These are phyloP conservation scores for Magnusiomyces suaveolens DNA, from an alignment of 1,139 yeast species.

Conservation along the genomic window DNA sequence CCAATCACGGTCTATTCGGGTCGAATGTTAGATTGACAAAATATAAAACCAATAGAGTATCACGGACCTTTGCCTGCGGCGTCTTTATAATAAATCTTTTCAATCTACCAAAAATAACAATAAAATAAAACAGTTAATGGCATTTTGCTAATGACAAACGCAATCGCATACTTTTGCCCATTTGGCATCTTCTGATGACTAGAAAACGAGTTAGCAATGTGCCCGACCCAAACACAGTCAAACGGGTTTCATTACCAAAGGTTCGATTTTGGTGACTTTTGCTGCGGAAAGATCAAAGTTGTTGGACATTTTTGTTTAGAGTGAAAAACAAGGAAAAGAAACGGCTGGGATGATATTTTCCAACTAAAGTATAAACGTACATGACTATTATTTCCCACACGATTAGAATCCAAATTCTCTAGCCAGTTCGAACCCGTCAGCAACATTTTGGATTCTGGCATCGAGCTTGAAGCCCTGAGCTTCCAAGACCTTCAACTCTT, in stretches of 20 bases:
- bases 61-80: conserved; percentile 23
- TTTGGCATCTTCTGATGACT: conserved; percentile 37
- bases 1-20: conserved; percentile 66
- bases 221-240: too few relatives aligned
- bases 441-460: conserved; percentile 78
- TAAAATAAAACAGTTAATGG: background rate
- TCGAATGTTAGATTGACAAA: too few relatives aligned
- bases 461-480: conserved; percentile 67
- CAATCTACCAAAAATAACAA: too few relatives aligned
- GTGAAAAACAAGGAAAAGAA: background rate
- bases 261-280: conserved; percentile 27
- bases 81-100: conserved; percentile 50
- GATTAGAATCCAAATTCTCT: conserved; percentile 12
- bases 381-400: too few relatives aligned
- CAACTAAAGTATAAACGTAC: too few relatives aligned
- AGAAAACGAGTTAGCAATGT: too few relatives aligned
- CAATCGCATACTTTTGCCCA: conserved; percentile 45
- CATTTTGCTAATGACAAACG: background rate
- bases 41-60: too few relatives aligned
- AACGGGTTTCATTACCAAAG: too few relatives aligned
- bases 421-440: conserved; percentile 59
- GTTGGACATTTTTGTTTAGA: background rate
- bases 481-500: conserved; percentile 42
- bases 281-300: conserved; percentile 26
- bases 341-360: too few relatives aligned